phyloP scores from a whole-genome alignment of 805 yeast species.

The Sugiyamaella mastotermitis region DNA sequence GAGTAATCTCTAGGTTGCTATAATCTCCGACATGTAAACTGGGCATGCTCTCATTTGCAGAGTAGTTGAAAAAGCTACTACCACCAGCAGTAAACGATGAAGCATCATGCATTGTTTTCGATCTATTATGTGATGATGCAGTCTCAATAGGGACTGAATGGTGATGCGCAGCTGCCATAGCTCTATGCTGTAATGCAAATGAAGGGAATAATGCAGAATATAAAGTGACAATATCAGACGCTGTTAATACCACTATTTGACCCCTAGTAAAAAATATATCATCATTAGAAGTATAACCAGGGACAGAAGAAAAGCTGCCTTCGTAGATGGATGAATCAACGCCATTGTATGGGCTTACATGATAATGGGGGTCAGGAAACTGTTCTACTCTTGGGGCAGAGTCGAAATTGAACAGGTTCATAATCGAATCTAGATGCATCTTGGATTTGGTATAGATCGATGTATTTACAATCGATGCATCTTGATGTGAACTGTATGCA shows the following conservation, averaged over 20 bases:
- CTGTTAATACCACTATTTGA: constrained; percentile 23
- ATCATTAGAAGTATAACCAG: constrained; percentile 2
- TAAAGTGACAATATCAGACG: constrained; percentile 27
- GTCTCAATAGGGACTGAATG: constrained; percentile 7
- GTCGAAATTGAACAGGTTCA: constrained; percentile 9
- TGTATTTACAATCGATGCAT: constrained; percentile 1
- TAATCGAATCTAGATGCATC: constrained; percentile 11
- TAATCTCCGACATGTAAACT: constrained; percentile 14
- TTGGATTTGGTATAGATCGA: constrained; percentile 3
- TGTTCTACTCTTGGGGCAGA: constrained; percentile 2
- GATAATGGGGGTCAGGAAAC: neutral
- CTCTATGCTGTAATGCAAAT: constrained; percentile 11
- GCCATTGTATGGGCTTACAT: neutral
- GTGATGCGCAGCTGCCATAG: neutral
- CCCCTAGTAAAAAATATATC: too few relatives aligned
- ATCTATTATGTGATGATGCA: neutral
- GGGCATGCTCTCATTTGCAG: constrained; percentile 12
- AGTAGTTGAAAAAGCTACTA: neutral
- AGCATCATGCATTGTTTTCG: neutral
- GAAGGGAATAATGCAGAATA: constrained; percentile 24
- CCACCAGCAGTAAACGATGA: neutral
- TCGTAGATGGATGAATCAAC: neutral
- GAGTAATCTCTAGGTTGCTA: neutral
- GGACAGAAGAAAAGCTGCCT: constrained; percentile 4
- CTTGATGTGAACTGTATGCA: constrained; percentile 10